These are phyloP conservation scores for Candida sphagnicola DNA, from an alignment of 805 yeast species.

Conservation along the genomic window DNA sequence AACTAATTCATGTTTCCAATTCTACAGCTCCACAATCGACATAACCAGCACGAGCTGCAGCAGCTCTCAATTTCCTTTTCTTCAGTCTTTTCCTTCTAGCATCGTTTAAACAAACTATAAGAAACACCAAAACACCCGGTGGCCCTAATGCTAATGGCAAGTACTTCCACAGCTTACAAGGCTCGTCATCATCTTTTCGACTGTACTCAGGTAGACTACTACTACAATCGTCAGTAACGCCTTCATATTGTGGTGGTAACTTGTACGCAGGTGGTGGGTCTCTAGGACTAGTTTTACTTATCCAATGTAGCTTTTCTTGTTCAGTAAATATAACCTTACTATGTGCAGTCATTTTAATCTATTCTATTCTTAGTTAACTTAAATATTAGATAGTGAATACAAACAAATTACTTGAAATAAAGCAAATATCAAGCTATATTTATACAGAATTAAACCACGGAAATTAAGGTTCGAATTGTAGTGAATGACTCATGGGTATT, in stretches of 20 bases:
- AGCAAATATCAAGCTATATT: too few relatives aligned
- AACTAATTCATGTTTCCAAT: neutral
- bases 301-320: neutral
- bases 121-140: neutral
- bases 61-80: neutral
- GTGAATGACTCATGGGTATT: neutral
- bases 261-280: neutral
- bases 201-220: neutral
- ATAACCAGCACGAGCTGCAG: neutral
- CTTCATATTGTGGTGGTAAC: neutral
- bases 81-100: neutral
- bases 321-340: neutral
- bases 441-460: too few relatives aligned
- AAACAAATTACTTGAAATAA: too few relatives aligned
- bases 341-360: neutral
- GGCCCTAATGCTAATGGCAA: neutral
- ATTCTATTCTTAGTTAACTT: too few relatives aligned
- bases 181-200: neutral
- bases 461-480: too few relatives aligned
- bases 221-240: neutral
- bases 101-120: neutral
- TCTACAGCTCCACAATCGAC: neutral
- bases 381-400: too few relatives aligned
- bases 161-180: constrained; percentile 1
- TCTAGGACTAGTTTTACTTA: neutral